These are phyloP conservation scores for Amauroascus verrucosus DNA, from an alignment of 2,329 filamentous ascomycete genomes.

Conservation along the genomic window DNA sequence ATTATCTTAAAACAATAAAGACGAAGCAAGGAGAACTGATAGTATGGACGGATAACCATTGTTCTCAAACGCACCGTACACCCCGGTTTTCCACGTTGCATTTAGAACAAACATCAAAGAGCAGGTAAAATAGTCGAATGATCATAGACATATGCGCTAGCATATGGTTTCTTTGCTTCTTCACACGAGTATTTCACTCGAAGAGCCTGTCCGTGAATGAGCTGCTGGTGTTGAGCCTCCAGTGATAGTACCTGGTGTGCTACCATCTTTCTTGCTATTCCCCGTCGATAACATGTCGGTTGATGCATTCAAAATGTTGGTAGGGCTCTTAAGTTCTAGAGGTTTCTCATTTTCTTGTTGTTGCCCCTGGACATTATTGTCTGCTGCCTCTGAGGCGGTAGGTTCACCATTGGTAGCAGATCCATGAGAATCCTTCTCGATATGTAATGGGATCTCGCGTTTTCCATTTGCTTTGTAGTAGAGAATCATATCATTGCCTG, in stretches of 20 bases:
- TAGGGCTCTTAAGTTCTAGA: background rate
- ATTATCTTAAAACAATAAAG: no score
- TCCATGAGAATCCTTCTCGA: background rate
- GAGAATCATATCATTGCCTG: slow-evolving; percentile 81
- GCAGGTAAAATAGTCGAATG: no score
- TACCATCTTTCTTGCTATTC: background rate
- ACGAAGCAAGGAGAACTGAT: no score
- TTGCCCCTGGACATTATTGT: background rate
- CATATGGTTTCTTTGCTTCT: background rate
- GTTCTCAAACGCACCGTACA: no score
- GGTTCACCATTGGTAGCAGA: background rate
- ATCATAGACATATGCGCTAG: background rate
- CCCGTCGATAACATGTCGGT: background rate
- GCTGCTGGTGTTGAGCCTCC: slow-evolving; percentile 3
- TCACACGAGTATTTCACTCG: background rate
- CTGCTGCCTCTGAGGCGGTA: background rate
- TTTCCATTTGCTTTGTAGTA: slow-evolving; percentile 88
- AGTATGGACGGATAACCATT: no score
- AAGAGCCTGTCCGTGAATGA: slow-evolving; percentile 1
- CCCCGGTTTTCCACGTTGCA: no score
- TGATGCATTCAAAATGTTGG: background rate
- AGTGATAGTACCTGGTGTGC: background rate
- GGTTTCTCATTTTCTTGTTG: background rate
- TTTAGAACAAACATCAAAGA: no score
- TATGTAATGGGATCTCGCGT: slow-evolving; percentile 41